These are phyloP conservation scores for Solanum paucissectum DNA, from an alignment of 257 asterid genomes.

Conservation along the genomic window DNA sequence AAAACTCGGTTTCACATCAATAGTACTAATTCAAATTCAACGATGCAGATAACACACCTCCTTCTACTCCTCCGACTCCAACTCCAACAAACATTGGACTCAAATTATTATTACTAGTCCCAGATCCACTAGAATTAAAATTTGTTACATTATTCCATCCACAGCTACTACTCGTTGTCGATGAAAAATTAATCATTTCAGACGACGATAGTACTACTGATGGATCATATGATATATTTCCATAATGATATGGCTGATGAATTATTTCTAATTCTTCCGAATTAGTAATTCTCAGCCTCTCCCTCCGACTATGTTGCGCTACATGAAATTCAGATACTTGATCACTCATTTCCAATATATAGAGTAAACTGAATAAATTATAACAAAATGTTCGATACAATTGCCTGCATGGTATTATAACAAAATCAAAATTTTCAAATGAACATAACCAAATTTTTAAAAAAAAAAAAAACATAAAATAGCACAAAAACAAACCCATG, in stretches of 20 bases:
- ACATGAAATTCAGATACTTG: constrained; percentile 47
- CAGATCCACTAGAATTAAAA: constrained; percentile 7
- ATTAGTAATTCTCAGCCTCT: constrained; percentile 37
- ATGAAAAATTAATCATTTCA: constrained; percentile 19
- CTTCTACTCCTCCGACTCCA: constrained; percentile 1
- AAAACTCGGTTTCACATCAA: constrained; percentile 20
- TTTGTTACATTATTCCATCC: constrained; percentile 8
- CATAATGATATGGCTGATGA: constrained; percentile 16
- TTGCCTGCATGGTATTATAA: background rate
- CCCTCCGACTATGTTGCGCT: constrained; percentile 72
- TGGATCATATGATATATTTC: constrained; percentile 21
- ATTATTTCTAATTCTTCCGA: constrained; percentile 9
- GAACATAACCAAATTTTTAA: background rate
- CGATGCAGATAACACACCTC: background rate
- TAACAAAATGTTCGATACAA: background rate
- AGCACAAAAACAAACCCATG: background rate
- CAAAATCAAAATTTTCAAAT: background rate
- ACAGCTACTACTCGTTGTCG: background rate
- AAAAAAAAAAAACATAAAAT: background rate
- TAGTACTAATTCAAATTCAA: constrained; percentile 5
- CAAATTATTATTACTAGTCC: background rate
- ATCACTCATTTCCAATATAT: constrained; percentile 27
- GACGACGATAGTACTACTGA: constrained; percentile 18
- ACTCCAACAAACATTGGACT: constrained; percentile 21
- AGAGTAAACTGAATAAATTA: background rate